Conservation (phyloP, 805 yeast species). For the Wickerhamomyces pijperi region DNA sequence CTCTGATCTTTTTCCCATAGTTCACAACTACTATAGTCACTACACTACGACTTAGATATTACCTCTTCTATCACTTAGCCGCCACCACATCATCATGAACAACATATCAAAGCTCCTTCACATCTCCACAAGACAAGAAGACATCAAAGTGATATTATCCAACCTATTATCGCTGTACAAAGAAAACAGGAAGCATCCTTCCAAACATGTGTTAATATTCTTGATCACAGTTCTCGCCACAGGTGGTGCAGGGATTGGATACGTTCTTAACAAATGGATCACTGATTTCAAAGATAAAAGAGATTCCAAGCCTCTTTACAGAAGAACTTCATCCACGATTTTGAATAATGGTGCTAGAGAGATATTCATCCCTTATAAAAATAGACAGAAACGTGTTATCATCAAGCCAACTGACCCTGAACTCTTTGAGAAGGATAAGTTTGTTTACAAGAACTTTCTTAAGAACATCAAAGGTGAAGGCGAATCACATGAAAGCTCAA, state of each 20-base stretch:
- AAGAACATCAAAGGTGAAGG: conserved; percentile 14
- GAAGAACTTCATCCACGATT: conserved; percentile 19
- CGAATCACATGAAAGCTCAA: conserved; percentile 12
- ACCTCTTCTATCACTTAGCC: too few species aligned
- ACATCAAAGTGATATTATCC: conserved; percentile 11
- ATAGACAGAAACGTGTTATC: conserved; percentile 17
- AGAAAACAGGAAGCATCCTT: conserved; percentile 17
- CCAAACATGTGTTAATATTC: conserved; percentile 19
- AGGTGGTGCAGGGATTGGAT: conserved; percentile 12
- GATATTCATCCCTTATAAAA: conserved; percentile 18
- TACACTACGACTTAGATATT: too few species aligned
- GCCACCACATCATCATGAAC: too few species aligned
- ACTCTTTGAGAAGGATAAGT: conserved; percentile 17
- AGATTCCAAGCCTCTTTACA: conserved; percentile 18
- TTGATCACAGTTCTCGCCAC: conserved; percentile 16
- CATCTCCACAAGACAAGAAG: conserved; percentile 10
- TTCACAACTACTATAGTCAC: too few species aligned
- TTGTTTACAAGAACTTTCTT: conserved; percentile 17
- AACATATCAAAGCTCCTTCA: conserved; percentile 12
- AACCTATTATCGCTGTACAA: conserved; percentile 16
- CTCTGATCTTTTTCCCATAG: too few species aligned
- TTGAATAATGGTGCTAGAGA: conserved; percentile 20
- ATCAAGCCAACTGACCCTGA: conserved; percentile 20
- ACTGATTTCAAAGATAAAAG: conserved; percentile 18
- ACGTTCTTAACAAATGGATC: conserved; percentile 15